Base-by-base conservation (phyloP, 371 early-diverging fungal genomes). In the Mucor racemosus region DNA sequence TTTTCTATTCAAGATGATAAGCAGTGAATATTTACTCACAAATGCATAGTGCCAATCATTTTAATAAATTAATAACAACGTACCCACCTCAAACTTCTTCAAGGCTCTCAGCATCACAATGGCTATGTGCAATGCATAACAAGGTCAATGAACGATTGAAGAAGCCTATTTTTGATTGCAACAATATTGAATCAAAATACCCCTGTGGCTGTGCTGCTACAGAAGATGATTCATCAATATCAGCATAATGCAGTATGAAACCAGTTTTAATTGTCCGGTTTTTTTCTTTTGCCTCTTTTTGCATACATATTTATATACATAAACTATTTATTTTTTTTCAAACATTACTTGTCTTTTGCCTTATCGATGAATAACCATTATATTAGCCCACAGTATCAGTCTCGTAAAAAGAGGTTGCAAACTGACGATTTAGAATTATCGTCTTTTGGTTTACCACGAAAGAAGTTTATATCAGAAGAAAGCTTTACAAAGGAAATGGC, bases 61-160 rank as follows among this genome's bases (percentile, higher is more conserved):
- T 97, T 70, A 91, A 93, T 73, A 60, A 76, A 40, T 73, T 95
- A n/a, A 72, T 99, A 17, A 84, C 88, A 26, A 76, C 85, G 53
- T 84, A 94, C 74, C 99, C 99, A n/a, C 98, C 99, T 13, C 88
- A 91, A 55, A 88, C 89, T 5, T 83, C 86, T 8, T 89, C 91
- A 0, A 74, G 96, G 33, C 80, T 86, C 26, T 89, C 91, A 8
- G 88, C 95, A 26, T 90, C 92, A 15, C 91, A 93, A 73, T 99
- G 98, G 95, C 80, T 96, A 14, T 99, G 99, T 80, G 79, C 86
- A 7, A 87, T 95, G 57, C 99, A 99, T 75, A 99, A 99, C 76
- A 88, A 92, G 19, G 99, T 99, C 38, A 99, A 99, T 78, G 82
- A 85, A 70, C 84, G 95, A 64, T 77, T 99, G 7, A 80, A 88